phyloP scores from a whole-genome alignment of 2,329 filamentous ascomycete genomes.

The Calonectria pseudoreteaudii region DNA sequence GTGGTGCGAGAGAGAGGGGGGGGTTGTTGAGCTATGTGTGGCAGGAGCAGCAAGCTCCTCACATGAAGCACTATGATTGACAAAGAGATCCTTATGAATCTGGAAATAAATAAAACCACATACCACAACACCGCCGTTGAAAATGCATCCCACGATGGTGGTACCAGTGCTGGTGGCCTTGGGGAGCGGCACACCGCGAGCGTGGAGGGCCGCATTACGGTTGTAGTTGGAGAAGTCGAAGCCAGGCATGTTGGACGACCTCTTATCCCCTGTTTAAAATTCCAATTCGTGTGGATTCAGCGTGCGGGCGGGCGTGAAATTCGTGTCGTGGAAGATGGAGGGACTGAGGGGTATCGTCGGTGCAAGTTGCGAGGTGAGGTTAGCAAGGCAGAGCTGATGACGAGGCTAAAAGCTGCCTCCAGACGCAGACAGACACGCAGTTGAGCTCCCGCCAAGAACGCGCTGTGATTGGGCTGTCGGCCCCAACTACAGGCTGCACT shows the following conservation, averaged over 20 bases:
- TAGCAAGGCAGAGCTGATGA: constrained; percentile 59
- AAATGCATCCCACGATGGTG: constrained; percentile 98
- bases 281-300: constrained; percentile 14
- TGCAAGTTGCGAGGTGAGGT: constrained; percentile 34
- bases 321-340: constrained; percentile 24
- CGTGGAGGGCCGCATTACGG: constrained; percentile 96
- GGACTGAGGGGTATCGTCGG: constrained; percentile 38
- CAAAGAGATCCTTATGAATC: neutral
- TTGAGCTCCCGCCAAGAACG: constrained; percentile 36
- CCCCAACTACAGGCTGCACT: constrained; percentile 24
- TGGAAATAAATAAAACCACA: constrained; percentile 47
- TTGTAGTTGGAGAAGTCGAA: constrained; percentile 99
- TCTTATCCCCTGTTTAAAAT: constrained; percentile 30
- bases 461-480: constrained; percentile 42
- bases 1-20: constrained; percentile 7
- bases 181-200: constrained; percentile 91
- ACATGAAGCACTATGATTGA: neutral
- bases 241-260: constrained; percentile 79
- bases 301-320: neutral
- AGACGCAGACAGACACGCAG: constrained; percentile 29
- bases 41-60: neutral
- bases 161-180: constrained; percentile 99
- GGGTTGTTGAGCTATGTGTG: constrained; percentile 17
- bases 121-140: constrained; percentile 94
- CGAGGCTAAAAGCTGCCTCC: constrained; percentile 67